Conservation (phyloP, 106 monocot species). For the Vanilla planifolia region DNA sequence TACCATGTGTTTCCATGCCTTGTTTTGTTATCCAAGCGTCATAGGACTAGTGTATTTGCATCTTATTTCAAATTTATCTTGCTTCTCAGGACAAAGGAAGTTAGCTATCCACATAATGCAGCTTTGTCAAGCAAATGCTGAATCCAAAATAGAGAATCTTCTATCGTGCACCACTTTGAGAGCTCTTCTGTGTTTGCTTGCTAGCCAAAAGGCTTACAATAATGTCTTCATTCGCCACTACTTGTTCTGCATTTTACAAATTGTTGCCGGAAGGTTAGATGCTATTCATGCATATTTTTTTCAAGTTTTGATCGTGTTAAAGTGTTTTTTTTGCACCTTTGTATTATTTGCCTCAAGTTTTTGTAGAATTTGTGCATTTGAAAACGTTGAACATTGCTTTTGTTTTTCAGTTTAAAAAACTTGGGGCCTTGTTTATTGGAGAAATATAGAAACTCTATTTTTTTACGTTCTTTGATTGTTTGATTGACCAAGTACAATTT, state of each 20-base stretch:
- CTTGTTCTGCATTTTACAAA: constrained; percentile 90
- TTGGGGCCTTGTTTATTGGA: too few relatives aligned
- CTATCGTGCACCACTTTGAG: constrained; percentile 39
- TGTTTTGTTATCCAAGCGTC: too few relatives aligned
- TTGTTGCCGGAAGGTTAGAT: constrained; percentile 78
- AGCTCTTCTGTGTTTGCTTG: constrained; percentile 54
- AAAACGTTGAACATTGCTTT: too few relatives aligned
- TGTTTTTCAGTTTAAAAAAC: too few relatives aligned
- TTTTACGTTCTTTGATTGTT: too few relatives aligned
- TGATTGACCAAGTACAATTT: too few relatives aligned
- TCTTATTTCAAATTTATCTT: constrained; percentile 2
- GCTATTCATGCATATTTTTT: neutral
- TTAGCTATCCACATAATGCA: constrained; percentile 73
- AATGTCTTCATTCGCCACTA: constrained; percentile 84
- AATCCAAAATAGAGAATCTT: constrained; percentile 25
- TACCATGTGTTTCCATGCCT: too few relatives aligned
- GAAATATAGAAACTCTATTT: too few relatives aligned
- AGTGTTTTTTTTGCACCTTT: neutral
- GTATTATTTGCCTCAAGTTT: too few relatives aligned
- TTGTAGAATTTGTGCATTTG: too few relatives aligned
- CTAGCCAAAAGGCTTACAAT: constrained; percentile 70
- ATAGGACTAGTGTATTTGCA: too few relatives aligned
- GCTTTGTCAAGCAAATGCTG: constrained; percentile 63
- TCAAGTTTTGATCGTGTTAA: neutral
- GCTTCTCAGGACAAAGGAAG: constrained; percentile 65